Evolutionary conservation across 2,329 filamentous ascomycete genomes (phyloP).

Genomic region (Fusarium sp.): DNA sequence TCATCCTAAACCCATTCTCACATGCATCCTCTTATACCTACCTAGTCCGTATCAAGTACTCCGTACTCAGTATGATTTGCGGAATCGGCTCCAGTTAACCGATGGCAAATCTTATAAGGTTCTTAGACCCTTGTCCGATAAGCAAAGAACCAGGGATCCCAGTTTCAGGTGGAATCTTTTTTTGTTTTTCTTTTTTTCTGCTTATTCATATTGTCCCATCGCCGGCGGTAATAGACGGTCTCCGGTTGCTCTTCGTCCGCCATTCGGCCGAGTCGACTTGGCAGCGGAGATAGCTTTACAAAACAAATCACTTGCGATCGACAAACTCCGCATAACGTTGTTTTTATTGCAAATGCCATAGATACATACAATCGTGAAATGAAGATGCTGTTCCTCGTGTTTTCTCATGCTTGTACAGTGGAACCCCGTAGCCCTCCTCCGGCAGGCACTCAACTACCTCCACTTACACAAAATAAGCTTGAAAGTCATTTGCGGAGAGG

Average conservation of each 20-base stretch:
- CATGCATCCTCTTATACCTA: too few species aligned
- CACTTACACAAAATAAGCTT: neutral
- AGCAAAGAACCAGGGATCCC: neutral
- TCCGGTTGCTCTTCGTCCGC: neutral
- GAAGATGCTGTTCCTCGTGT: neutral
- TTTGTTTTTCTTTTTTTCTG: neutral
- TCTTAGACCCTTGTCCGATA: neutral
- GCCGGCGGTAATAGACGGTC: neutral
- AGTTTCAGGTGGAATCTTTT: neutral
- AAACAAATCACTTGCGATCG: too few species aligned
- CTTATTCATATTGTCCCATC: neutral
- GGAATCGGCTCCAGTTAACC: neutral
- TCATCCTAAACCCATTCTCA: too few species aligned
- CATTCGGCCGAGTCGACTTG: neutral
- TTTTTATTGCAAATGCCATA: neutral
- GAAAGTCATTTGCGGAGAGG: slow-evolving; percentile 25
- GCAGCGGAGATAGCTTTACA: too few species aligned
- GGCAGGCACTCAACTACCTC: neutral
- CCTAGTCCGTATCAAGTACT: too few species aligned
- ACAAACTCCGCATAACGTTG: neutral
- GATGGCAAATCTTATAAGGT: neutral
- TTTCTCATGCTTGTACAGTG: neutral
- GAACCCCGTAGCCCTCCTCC: neutral
- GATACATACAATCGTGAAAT: neutral
- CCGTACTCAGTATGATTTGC: neutral